A percentile compares a stretch with the other conserved stretches of the same genome.
Conservation (phyloP, 169 alveolate species). For the Plasmodium gonderi region DNA sequence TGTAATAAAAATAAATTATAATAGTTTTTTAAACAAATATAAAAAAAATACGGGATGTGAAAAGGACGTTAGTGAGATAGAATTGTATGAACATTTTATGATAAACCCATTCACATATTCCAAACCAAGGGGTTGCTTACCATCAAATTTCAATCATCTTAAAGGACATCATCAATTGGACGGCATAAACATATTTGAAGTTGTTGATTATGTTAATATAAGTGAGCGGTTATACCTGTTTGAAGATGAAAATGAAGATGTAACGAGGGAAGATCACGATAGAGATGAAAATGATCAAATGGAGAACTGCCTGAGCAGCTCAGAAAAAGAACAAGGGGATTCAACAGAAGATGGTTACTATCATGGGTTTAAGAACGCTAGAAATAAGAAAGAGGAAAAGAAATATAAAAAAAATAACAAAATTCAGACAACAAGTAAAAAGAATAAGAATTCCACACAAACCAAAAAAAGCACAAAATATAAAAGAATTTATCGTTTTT, state of each 20-base stretch:
- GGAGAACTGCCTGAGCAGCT: not conserved
- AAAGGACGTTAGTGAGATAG: constrained; percentile 33
- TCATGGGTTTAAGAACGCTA: not conserved
- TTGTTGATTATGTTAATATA: constrained; percentile 67
- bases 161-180: constrained; percentile 21
- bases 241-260: constrained; percentile 20
- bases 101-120: constrained; percentile 60
- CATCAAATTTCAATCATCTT: not conserved
- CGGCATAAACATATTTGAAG: constrained; percentile 67
- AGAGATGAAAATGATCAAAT: constrained; percentile 8
- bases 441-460: not conserved
- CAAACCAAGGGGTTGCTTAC: constrained; percentile 61
- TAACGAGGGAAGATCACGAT: constrained; percentile 11
- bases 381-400: not conserved
- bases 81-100: constrained; percentile 71
- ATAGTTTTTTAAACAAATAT: constrained; percentile 55
- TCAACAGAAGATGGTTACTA: not conserved
- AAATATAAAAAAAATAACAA: constrained; percentile 1
- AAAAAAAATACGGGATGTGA: constrained; percentile 14
- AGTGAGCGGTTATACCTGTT: constrained; percentile 42
- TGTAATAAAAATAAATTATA: constrained; percentile 69
- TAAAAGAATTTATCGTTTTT: constrained; percentile 63
- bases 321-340: constrained; percentile 1
- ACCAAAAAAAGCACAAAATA: not conserved
- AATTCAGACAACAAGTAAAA: not conserved